These are phyloP conservation scores for Aspergillus sclerotialis DNA, from an alignment of 2,329 filamentous ascomycete species.

Conservation along the genomic window DNA sequence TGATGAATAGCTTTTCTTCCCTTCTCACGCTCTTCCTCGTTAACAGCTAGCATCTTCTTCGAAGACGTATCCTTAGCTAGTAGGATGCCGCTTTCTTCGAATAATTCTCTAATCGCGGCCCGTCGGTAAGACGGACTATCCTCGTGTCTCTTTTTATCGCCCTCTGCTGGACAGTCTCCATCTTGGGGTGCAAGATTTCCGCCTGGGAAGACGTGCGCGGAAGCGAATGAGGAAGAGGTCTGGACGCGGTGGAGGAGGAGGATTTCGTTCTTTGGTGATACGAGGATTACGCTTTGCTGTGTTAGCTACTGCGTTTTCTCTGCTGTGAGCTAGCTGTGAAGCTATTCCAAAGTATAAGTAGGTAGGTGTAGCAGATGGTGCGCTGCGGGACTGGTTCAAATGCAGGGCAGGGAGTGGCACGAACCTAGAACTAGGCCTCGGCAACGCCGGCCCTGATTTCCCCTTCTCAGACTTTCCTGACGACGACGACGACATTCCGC, in stretches of 20 bases:
- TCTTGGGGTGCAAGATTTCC: conserved; percentile 75
- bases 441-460: conserved; percentile 38
- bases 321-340: too few relatives aligned
- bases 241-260: conserved; percentile 80
- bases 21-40: conserved; percentile 53
- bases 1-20: conserved; percentile 64
- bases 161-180: conserved; percentile 48
- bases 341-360: too few relatives aligned
- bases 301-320: too few relatives aligned
- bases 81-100: conserved; percentile 89
- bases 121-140: conserved; percentile 71
- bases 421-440: conserved; percentile 60
- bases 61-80: conserved; percentile 49
- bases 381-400: too few relatives aligned
- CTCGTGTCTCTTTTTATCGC: conserved; percentile 53
- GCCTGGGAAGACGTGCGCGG: conserved; percentile 91
- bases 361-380: too few relatives aligned
- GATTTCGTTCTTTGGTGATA: conserved; percentile 81
- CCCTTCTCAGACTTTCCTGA: conserved; percentile 10
- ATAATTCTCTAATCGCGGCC: conserved; percentile 82
- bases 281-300: conserved; percentile 61
- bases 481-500: conserved; percentile 20
- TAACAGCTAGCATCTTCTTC: conserved; percentile 53
- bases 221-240: conserved; percentile 76
- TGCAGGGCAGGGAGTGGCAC: too few relatives aligned